These are phyloP conservation scores for Toxoplasma gondii DNA, from an alignment of 169 alveolate genomes.

Conservation along the genomic window DNA sequence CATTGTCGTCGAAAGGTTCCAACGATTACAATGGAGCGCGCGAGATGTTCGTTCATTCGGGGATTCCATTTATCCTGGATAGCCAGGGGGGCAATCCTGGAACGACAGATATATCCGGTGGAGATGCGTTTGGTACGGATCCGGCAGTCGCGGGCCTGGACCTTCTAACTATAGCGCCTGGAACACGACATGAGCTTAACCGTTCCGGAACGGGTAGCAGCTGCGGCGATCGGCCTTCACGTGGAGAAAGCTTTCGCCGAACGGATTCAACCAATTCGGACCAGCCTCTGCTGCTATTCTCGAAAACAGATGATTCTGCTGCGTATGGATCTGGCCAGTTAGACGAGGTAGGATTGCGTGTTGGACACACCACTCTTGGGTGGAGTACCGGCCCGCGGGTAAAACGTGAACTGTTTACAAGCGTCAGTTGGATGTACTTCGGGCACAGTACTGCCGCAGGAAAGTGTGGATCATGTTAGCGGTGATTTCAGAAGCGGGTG, in stretches of 20 bases:
- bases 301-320: background rate
- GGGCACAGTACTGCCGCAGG: no score
- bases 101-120: background rate
- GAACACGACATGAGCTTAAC: background rate
- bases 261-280: slow-evolving; percentile 2
- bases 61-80: background rate
- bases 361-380: no score
- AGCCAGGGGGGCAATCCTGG: background rate
- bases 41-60: slow-evolving; percentile 11
- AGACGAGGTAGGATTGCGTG: background rate
- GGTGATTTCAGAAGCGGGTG: no score
- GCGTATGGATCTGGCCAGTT: background rate
- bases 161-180: background rate
- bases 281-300: background rate
- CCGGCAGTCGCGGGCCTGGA: background rate
- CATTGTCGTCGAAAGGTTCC: slow-evolving; percentile 2
- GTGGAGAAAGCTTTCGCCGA: background rate
- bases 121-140: background rate
- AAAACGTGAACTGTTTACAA: no score
- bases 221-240: background rate
- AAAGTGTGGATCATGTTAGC: no score
- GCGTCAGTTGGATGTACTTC: no score
- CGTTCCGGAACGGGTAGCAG: background rate
- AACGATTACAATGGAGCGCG: background rate
- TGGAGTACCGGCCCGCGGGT: no score